Percentiles rank a stretch among this genome's conserved stretches.
phyloP scores from a whole-genome alignment of 495 filamentous ascomycete genomes.

The Astrothelium subdiscretum region DNA sequence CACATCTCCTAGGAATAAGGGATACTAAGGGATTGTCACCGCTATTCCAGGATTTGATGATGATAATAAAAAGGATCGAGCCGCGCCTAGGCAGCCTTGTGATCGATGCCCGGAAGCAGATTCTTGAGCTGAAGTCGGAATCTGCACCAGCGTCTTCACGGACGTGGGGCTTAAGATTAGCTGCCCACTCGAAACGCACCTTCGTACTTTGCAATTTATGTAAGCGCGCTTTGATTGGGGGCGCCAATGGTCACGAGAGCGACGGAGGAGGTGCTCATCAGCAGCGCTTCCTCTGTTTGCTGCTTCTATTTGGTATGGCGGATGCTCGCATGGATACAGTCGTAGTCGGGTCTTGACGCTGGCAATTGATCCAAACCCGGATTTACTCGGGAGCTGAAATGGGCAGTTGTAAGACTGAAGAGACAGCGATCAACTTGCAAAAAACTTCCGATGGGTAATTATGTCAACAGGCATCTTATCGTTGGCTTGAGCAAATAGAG shows the following conservation, averaged over 20 bases:
- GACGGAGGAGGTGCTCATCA: background rate
- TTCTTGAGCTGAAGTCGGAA: background rate
- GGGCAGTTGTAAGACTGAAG: background rate
- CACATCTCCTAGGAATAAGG: too few relatives aligned
- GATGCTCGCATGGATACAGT: background rate
- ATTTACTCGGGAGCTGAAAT: background rate
- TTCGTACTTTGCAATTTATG: background rate
- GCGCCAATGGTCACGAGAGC: background rate
- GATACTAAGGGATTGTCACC: background rate
- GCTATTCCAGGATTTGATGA: background rate
- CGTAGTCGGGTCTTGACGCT: background rate
- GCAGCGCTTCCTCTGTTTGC: background rate
- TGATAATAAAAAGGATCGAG: background rate
- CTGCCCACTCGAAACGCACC: background rate
- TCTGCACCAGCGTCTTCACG: background rate
- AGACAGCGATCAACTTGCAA: background rate
- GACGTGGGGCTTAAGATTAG: background rate
- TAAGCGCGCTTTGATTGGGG: background rate
- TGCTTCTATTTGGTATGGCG: background rate
- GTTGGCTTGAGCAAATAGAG: background rate
- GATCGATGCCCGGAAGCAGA: background rate
- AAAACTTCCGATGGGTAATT: background rate
- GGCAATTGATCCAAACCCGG: background rate
- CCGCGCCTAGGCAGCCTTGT: background rate
- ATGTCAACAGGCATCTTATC: background rate